Evolutionary conservation across 352 stramenopile species (phyloP), one percentile per base, ranked within the genome.

Genomic region (Pythium guiyangense): DNA sequence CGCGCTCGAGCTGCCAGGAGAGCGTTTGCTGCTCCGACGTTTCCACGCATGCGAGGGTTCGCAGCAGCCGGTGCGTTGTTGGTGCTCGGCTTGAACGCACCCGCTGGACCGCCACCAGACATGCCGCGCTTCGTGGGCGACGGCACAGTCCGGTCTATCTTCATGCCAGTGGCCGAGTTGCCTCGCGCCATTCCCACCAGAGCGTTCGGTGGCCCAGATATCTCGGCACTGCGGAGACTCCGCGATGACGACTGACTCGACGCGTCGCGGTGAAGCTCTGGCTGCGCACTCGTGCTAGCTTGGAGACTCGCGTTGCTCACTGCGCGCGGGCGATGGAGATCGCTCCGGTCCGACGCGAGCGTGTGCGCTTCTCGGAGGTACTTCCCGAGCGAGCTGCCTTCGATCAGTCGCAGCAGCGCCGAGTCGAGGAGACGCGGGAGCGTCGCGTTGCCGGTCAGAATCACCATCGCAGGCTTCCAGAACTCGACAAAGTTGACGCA

Each of bases 1-100:
- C 84, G 70, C 15, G 79, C 84, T 59, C 84, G 67, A 22, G 84
- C 84, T 25, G 84, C 84, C 50, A 93, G 73, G 26, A 93, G 59
- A 6, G 84, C 84, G 44, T 84, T 93, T 1, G 81, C 70, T 35
- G 84, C 84, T 31, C 72, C 79, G 25, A 72, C 61, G 54, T 67
- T 78, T 0, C 54, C 68, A 47, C 79, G 70, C 58, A 90, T 74
- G 48, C 78, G 67, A 25, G 49, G 52, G 44, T 54, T 59, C 10
- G 43, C 52, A 58, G 11, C 49, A 47, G 50, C n/a, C 39, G 66
- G 27, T 18, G 43, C 42, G 4, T 59, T 64, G 39, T 44, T 66
- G 27, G 68, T 71, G 2, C 52, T 55, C 34, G 66, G 50, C 12
- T 65, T 43, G 46, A 63, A 73, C 40, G 51, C 69, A n/a, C 59